phyloP scores from a whole-genome alignment of 192 early-diverging fungal species.

The Funneliformis mosseae region DNA sequence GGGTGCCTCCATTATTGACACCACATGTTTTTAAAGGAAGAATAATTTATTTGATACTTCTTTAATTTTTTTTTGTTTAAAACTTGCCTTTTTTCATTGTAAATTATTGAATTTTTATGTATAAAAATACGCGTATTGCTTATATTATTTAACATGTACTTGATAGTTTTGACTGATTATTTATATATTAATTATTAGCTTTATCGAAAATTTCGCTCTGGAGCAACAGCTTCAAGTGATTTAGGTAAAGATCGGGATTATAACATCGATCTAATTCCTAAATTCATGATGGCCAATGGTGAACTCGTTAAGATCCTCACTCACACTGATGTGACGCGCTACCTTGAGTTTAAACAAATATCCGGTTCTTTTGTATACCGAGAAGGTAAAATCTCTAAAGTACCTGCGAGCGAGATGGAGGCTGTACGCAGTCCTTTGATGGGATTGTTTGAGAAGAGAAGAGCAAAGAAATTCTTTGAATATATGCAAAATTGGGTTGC shows the following conservation, averaged over 20 bases:
- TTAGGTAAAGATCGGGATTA: constrained; percentile 86
- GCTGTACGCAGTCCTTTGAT: constrained; percentile 83
- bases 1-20: too few relatives aligned
- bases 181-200: constrained; percentile 52
- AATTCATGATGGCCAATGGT: constrained; percentile 99
- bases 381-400: constrained; percentile 91
- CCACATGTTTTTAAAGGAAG: too few relatives aligned
- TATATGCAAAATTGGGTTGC: constrained; percentile 91
- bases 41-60: not conserved
- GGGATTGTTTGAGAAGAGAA: constrained; percentile 93
- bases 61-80: too few relatives aligned
- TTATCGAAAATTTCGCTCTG: constrained; percentile 69
- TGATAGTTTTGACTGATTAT: not conserved
- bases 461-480: constrained; percentile 93
- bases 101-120: too few relatives aligned
- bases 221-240: constrained; percentile 47
- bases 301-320: constrained; percentile 96
- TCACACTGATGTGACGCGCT: constrained; percentile 97
- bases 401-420: constrained; percentile 89
- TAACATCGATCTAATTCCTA: constrained; percentile 98
- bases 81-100: too few relatives aligned
- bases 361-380: constrained; percentile 91
- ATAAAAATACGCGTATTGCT: too few relatives aligned
- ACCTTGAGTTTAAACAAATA: constrained; percentile 97
- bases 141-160: not conserved